Evolutionary conservation across 2,329 filamentous ascomycete genomes (phyloP).

Genomic region (Talaromyces sp.): DNA sequence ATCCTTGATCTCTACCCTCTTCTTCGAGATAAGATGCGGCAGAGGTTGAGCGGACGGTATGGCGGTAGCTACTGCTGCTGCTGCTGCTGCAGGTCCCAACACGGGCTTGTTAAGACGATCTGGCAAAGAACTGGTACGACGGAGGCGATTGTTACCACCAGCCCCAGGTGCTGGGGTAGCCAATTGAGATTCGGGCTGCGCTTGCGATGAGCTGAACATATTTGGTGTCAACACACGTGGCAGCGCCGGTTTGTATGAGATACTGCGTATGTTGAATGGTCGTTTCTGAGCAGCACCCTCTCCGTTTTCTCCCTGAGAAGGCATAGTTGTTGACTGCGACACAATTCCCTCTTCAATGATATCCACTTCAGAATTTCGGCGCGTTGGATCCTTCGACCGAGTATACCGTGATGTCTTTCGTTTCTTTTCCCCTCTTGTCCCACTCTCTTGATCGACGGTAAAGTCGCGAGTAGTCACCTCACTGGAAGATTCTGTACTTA

Average conservation of each 20-base stretch:
- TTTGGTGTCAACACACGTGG: conserved; percentile 65
- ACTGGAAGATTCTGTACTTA: conserved; percentile 11
- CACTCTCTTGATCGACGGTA: conserved; percentile 22
- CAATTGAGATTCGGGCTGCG: conserved; percentile 12
- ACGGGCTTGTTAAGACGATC: conserved; percentile 53
- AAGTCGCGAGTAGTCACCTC: conserved; percentile 44
- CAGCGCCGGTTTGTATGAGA: conserved; percentile 58
- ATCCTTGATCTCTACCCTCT: conserved; percentile 43
- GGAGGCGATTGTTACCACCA: conserved; percentile 47
- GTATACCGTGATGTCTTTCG: conserved; percentile 22
- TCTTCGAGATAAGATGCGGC: conserved; percentile 20
- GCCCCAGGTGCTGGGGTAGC: conserved; percentile 18
- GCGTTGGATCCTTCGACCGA: conserved; percentile 25
- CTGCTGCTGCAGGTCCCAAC: conserved; percentile 7
- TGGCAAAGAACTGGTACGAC: conserved; percentile 68
- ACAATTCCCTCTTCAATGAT: conserved; percentile 8
- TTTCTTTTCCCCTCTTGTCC: conserved; percentile 15
- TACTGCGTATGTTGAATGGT: conserved; percentile 54
- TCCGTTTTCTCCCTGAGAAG: not conserved
- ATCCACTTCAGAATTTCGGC: conserved; percentile 5
- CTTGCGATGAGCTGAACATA: conserved; percentile 50
- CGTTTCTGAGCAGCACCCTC: conserved; percentile 28
- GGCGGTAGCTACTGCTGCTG: conserved; percentile 14
- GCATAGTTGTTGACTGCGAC: not conserved
- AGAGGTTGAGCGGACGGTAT: conserved; percentile 21